Percentiles rank a stretch among this genome's conserved stretches.
These are phyloP conservation scores for Botrytis galanthina DNA, from an alignment of 2,329 filamentous ascomycete genomes.

Conservation along the genomic window DNA sequence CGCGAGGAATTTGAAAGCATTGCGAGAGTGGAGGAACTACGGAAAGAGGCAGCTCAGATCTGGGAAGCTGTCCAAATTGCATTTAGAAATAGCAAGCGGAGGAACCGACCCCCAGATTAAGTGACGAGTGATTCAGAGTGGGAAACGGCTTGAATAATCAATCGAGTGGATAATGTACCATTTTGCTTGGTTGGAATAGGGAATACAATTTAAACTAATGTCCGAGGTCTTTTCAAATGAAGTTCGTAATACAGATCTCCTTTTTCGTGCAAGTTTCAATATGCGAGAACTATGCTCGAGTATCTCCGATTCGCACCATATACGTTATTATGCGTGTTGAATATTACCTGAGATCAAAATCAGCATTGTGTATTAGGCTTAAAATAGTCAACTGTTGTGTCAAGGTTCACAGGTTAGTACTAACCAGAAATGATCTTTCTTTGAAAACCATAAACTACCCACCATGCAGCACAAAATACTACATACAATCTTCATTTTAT, in stretches of 20 bases:
- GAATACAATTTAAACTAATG: neutral
- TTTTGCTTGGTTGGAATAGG: neutral
- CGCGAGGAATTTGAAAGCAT: neutral
- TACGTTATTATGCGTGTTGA: neutral
- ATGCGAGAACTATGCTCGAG: neutral
- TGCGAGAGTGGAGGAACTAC: neutral
- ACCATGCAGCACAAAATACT: neutral
- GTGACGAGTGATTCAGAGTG: neutral
- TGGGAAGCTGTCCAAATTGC: neutral
- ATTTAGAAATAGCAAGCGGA: neutral
- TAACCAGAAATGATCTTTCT: neutral
- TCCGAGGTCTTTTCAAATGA: neutral
- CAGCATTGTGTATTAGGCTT: neutral
- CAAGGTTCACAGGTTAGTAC: neutral
- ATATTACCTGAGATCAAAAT: neutral
- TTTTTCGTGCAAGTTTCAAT: neutral
- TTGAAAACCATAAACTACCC: neutral
- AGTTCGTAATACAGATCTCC: neutral
- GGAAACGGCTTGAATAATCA: neutral
- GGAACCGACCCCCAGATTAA: neutral
- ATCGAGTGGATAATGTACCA: neutral
- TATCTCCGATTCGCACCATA: too few species aligned
- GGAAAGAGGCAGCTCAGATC: neutral
- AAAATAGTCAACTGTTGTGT: neutral
- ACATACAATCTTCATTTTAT: neutral